These are phyloP conservation scores for Colletotrichum australisinense DNA, from an alignment of 2,329 filamentous ascomycete species.

Conservation along the genomic window DNA sequence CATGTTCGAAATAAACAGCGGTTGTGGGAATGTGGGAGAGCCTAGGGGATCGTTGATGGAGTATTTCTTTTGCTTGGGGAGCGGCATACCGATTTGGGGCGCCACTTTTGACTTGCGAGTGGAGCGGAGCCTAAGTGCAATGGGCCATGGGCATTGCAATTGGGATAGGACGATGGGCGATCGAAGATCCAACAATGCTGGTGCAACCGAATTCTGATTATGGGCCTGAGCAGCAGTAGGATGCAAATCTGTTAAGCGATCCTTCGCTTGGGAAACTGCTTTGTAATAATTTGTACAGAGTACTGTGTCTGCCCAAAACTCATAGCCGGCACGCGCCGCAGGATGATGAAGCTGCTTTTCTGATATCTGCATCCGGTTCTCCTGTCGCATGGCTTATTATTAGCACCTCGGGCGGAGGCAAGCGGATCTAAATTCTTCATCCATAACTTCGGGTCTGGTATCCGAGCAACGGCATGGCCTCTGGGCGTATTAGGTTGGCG, in stretches of 20 bases:
- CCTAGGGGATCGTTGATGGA: constrained; percentile 6
- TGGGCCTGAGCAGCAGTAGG: not conserved
- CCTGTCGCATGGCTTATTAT: not conserved
- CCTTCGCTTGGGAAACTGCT: not conserved
- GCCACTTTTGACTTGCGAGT: constrained; percentile 34
- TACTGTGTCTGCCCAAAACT: no score
- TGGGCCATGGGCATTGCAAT: constrained; percentile 16
- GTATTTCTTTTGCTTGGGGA: constrained; percentile 10
- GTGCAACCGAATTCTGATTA: constrained; percentile 24
- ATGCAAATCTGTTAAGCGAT: constrained; percentile 23
- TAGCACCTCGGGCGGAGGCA: not conserved
- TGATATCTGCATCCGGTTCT: not conserved
- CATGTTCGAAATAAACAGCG: constrained; percentile 21
- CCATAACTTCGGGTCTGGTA: not conserved
- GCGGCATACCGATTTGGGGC: not conserved
- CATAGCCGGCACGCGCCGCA: not conserved
- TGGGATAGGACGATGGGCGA: constrained; percentile 7
- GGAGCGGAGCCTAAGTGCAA: constrained; percentile 18
- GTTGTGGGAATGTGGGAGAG: constrained; percentile 10
- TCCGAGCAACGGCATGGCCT: constrained; percentile 13
- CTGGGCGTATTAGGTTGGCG: not conserved
- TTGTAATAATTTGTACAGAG: not conserved
- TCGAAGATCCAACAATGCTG: constrained; percentile 33
- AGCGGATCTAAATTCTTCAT: not conserved
- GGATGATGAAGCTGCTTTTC: not conserved